Evolutionary conservation across 75 land plant genomes (phyloP), one percentile per base, ranked within the genome.

Genomic region (Selaginella tamariscina): DNA sequence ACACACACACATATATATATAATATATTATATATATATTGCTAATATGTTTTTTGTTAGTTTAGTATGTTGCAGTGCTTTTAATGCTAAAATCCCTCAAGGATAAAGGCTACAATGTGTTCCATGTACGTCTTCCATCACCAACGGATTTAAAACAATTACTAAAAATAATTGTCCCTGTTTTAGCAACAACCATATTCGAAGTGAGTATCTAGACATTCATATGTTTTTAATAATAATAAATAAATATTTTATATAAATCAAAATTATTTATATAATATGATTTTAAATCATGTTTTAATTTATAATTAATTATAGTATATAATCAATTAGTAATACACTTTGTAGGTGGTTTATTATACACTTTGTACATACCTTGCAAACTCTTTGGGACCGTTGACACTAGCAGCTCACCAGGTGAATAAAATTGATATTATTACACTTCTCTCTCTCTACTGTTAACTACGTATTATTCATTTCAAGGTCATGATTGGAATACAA

Each of bases 391-490:
- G 93, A 55, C 82, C 85, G 63, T 71, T 78, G 31, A 88, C 75
- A 32, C 73, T 86, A 65, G 93, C 88, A 32, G 97, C 97, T n/a
- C 93, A 92, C 74, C 93, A 92, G 97, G 93, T 91, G 76, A 8
- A 11, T 13, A 15, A n/a, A n/a, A n/a, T n/a, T n/a, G n/a, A n/a
- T n/a, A n/a, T n/a, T n/a, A n/a, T n/a, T n/a, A n/a, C n/a, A n/a
- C n/a, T n/a, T n/a, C n/a, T 39, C 28, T 23, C 2, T 73, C 21
- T 2, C 67, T 32, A 32, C 20, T 24, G 55, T 57, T 55, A 5
- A n/a, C n/a, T n/a, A n/a, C n/a, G n/a, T n/a, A n/a, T n/a, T n/a
- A n/a, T n/a, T n/a, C n/a, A 39, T 15, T 39, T 71, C 31, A 32
- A 92, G 97, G 97, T 92, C 55, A 92, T 88, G 97, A 73, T 92